Percentiles rank a stretch among this genome's conserved stretches.
Conservation (phyloP, 768 basidiomycete species). For the Mycena amicta region DNA sequence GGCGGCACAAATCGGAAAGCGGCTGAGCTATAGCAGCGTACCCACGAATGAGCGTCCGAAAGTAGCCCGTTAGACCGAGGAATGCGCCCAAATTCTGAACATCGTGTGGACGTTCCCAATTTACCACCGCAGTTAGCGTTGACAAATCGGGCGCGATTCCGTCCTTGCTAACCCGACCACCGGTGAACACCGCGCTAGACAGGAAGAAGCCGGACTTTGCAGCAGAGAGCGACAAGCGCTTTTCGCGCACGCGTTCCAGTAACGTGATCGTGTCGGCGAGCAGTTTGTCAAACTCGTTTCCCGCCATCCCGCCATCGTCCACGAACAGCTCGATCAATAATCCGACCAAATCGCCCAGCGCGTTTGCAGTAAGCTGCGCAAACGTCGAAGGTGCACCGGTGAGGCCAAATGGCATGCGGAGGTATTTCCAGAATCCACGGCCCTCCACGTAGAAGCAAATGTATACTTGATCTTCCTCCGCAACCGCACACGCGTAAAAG, state of each 20-base stretch:
- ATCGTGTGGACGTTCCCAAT: conserved; percentile 29
- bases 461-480: conserved; percentile 28
- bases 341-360: conserved; percentile 28
- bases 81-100: conserved; percentile 18
- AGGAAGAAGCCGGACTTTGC: conserved; percentile 34
- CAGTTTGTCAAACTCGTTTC: conserved; percentile 5
- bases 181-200: conserved; percentile 36
- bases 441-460: conserved; percentile 42
- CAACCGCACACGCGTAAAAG: conserved; percentile 32
- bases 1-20: conserved; percentile 31
- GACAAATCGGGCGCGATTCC: conserved; percentile 38
- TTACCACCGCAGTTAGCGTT: conserved; percentile 41
- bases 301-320: conserved; percentile 19
- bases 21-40: conserved; percentile 37
- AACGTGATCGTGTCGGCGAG: conserved; percentile 3
- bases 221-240: conserved; percentile 14
- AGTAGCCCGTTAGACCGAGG: conserved; percentile 28
- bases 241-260: conserved; percentile 28
- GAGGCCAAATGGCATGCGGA: conserved; percentile 42
- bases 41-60: conserved; percentile 34
- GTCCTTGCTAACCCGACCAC: conserved; percentile 30
- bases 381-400: conserved; percentile 42
- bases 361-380: conserved; percentile 28
- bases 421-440: conserved; percentile 36
- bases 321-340: conserved; percentile 15